A percentile compares a stretch with the other conserved stretches of the same genome.
These are phyloP conservation scores for Spathaspora jeffriesii DNA, from an alignment of 1,139 yeast species.

Conservation along the genomic window DNA sequence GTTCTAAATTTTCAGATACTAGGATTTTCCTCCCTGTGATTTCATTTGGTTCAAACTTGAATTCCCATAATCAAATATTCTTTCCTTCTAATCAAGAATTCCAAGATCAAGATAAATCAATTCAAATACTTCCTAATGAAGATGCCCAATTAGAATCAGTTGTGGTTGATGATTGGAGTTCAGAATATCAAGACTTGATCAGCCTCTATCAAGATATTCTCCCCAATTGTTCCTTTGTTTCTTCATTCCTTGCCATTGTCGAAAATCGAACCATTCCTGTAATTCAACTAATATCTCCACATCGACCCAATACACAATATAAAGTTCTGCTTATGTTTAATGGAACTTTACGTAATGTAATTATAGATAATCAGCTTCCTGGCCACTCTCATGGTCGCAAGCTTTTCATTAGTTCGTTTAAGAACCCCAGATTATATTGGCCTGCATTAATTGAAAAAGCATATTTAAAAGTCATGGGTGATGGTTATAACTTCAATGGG, in stretches of 20 bases:
- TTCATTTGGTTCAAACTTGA: slow-evolving; percentile 15
- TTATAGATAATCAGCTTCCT: slow-evolving; percentile 50
- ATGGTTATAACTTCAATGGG: slow-evolving; percentile 66
- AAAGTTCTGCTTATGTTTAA: slow-evolving; percentile 46
- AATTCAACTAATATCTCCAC: slow-evolving; percentile 26
- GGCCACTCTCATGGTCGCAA: slow-evolving; percentile 17
- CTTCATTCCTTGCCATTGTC: slow-evolving; percentile 54
- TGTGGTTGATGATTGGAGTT: slow-evolving; percentile 18
- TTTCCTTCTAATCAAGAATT: not conserved
- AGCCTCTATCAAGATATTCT: slow-evolving; percentile 55
- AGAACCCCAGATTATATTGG: slow-evolving; percentile 49
- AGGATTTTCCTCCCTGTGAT: slow-evolving; percentile 38
- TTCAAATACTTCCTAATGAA: slow-evolving; percentile 20
- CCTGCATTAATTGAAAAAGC: slow-evolving; percentile 82
- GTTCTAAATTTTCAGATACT: slow-evolving; percentile 31
- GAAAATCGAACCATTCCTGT: slow-evolving; percentile 15
- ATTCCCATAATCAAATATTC: slow-evolving; percentile 16
- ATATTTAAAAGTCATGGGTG: slow-evolving; percentile 59
- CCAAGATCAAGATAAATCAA: slow-evolving; percentile 5
- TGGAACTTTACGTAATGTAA: slow-evolving; percentile 56
- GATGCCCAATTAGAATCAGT: slow-evolving; percentile 16
- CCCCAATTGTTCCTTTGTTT: slow-evolving; percentile 78
- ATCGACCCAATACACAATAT: slow-evolving; percentile 29
- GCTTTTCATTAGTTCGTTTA: slow-evolving; percentile 39
- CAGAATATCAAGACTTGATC: slow-evolving; percentile 15